Evolutionary conservation across 495 filamentous ascomycete species (phyloP), one percentile per base, ranked within the genome.

Genomic region (Penicillium arizonense): DNA sequence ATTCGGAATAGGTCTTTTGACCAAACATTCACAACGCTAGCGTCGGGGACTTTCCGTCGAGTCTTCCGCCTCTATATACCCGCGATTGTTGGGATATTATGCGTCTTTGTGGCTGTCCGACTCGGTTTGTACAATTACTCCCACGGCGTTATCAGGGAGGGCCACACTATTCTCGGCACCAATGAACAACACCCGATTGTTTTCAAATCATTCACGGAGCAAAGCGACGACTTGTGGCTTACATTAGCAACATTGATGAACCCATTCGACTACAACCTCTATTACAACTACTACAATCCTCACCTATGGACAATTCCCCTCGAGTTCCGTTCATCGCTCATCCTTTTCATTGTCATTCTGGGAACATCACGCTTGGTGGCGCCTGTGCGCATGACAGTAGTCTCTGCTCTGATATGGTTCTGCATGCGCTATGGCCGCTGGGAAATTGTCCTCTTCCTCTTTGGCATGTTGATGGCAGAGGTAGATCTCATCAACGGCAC

Each of bases 271-370:
- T 83, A 80, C 78, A 71, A 73, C 16, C 53, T 73, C 0, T 79
- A 77, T 46, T 77, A 83, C 62, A 73, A 76, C 39, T 74, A 79
- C 23, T 86, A 87, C 57, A 85, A 88, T 45, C 79, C 83, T 5
- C 84, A 87, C 53, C 70, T 88, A 0, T 89, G 86, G 86, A 89
- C 86, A 21, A 86, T 89, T n/a, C 85, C 86, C 0, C 77, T 88
- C 23, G 86, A 89, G 61, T 86, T 87, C 54, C 73, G 82, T 44
- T 78, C 78, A 52, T 86, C 82, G 8, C 79, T 89, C 54, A 70
- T 86, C 41, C 73, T 89, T 4, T 89, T 89, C 64, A 59, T 86
- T 40, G 74, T 75, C 2, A 72, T 82, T 24, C 53, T 87, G 3
- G 85, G 76, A 8, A 71, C 84, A 11, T 78, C 80, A 6, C 75